Base-by-base conservation (phyloP, 805 yeast genomes). In the Hanseniaspora meyeri region DNA sequence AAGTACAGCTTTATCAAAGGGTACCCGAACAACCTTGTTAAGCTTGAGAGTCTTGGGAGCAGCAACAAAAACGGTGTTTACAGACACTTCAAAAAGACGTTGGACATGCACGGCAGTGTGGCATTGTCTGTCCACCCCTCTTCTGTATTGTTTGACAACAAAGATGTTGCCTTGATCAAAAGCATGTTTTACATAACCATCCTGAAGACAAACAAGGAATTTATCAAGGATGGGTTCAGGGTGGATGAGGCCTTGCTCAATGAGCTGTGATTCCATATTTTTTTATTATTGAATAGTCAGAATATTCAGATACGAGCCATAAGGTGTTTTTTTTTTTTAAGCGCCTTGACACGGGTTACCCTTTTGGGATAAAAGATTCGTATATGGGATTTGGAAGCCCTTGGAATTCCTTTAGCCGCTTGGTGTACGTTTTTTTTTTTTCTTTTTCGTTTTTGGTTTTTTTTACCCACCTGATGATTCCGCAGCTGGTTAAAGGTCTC, bases 151-250 rank as follows among this genome's bases (percentile, higher is more conserved):
- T 40, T 40, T 87, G 84, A 65, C 71, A 76, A 49, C 77, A 85
- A 2, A 64, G 84, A 49, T 59, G 42, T 65, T 61, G 29, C 72
- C 20, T 90, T 89, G 0, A 83, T 90, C 3, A 83, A 79, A 60
- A 72, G 79, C 55, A 73, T 93, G 6, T 72, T 91, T 16, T 93
- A 87, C 66, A 88, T 89, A 63, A 95, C 91, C 59, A 71, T 91
- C 62, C 84, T 91, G 51, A 68, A 85, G 49, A 91, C 98, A 0
- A 78, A 88, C 29, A 87, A 83, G 66, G 97, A 90, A 70, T 91
- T 81, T 68, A 87, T 93, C 88, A 76, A 90, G 58, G 83, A 83
- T 61, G 82, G 89, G 63, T 78, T 86, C 68, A 79, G 88, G 0
- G 73, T 85, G 3, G 66, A 74, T n/a, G 80, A 83, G 43, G 90